A percentile compares a stretch with the other conserved stretches of the same genome.
Evolutionary conservation across 2,329 filamentous ascomycete genomes (phyloP).

Genomic region (Colletotrichum paranaense): DNA sequence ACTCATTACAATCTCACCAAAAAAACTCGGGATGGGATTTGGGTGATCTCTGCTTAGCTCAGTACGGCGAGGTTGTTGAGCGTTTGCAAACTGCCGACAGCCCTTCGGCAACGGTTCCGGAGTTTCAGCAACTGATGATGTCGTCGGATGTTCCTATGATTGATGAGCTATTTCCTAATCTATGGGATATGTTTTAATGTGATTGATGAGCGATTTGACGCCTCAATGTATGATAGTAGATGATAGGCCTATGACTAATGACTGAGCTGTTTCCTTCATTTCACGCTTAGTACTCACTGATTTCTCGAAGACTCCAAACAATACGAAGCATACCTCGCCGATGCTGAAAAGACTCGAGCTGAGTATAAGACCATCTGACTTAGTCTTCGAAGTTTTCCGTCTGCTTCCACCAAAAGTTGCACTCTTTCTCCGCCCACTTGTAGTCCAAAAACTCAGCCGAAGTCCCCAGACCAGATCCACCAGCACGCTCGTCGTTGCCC

Average conservation of each 20-base stretch:
- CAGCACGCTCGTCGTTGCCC: conserved; percentile 60
- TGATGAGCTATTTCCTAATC: conserved; percentile 32
- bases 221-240: neutral
- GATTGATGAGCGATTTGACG: neutral
- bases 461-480: conserved; percentile 49
- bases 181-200: conserved; percentile 34
- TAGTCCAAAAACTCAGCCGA: conserved; percentile 53
- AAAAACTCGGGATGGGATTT: conserved; percentile 58
- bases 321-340: too few relatives aligned
- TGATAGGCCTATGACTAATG: neutral
- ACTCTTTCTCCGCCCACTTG: conserved; percentile 49
- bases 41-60: conserved; percentile 60
- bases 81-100: conserved; percentile 47
- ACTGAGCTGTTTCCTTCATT: neutral
- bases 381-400: neutral
- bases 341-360: too few relatives aligned
- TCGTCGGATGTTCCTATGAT: conserved; percentile 30
- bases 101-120: conserved; percentile 28
- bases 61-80: conserved; percentile 60
- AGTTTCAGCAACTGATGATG: conserved; percentile 35
- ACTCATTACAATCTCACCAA: conserved; percentile 51
- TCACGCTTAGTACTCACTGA: neutral
- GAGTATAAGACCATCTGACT: too few relatives aligned
- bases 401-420: conserved; percentile 38
- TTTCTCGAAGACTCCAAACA: neutral